Evolutionary conservation across 23 red algal genomes (phyloP), one percentile per base, ranked within the genome.

Genomic region (Agarophyton chilense): DNA sequence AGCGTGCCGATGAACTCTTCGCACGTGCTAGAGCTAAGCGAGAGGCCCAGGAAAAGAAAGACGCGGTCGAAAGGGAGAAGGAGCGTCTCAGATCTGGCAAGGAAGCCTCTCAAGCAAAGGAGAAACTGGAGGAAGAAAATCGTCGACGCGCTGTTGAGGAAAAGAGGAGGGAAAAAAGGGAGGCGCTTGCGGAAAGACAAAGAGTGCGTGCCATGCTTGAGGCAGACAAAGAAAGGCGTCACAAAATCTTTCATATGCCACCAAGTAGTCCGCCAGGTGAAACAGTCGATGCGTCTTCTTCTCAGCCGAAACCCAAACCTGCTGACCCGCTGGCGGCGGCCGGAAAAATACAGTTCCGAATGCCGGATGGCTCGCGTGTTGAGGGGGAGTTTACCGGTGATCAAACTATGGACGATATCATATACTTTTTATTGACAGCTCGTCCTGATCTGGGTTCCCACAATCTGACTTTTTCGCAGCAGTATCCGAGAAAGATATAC

Each of bases 361-460:
- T 99, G 68, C 97, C 97, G 10, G 97, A 96, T 68, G 97, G 97
- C 19, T 72, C 77, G 41, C 65, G 93, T 29, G 9, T 99, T 35
- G 83, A 88, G 72, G 81, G 82, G 22, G 75, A 82, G 63, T 96
- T 99, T 54, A 64, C 56, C 11, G 47, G 58, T 9, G 77, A 93
- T 10, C 44, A 77, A 33, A 88, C 82, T 47, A 70, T 99, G 52
- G 79, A 93, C 18, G 74, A 96, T 50, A 55, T 96, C 22, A 67
- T 82, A 17, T 36, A 54, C 35, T 96, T 92, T 64, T 71, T 99
- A 14, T 2, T 42, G 24, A 39, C 52, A 6, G 39, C 92, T 55
- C 74, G 90, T 65, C 93, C 97, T 35, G 93, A 95, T 21, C 54
- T 96, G 16, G 34, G 32, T 47, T 34, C 53, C 14, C 79, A 58